These are phyloP conservation scores for Clonostachys rhizophaga DNA, from an alignment of 2,329 filamentous ascomycete species.

Conservation along the genomic window DNA sequence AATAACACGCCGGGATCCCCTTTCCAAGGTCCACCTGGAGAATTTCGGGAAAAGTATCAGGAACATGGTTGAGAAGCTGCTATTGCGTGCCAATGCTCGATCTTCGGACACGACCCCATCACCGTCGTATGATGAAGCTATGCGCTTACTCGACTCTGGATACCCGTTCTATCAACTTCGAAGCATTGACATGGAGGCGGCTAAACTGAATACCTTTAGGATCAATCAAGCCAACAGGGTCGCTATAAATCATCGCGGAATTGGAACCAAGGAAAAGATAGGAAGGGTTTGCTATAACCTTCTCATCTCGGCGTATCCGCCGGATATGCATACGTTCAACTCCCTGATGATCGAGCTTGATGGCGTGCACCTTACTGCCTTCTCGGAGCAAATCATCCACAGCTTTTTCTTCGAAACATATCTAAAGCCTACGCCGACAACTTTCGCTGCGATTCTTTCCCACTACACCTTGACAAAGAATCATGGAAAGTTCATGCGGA, in stretches of 20 bases:
- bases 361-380: slow-evolving; percentile 28
- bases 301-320: slow-evolving; percentile 54
- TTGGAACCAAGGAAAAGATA: slow-evolving; percentile 23
- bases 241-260: slow-evolving; percentile 13
- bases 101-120: slow-evolving; percentile 7
- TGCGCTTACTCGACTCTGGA: slow-evolving; percentile 8
- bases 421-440: slow-evolving; percentile 42
- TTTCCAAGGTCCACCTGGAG: slow-evolving; percentile 16
- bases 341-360: slow-evolving; percentile 64
- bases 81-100: slow-evolving; percentile 11
- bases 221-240: slow-evolving; percentile 22
- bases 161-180: slow-evolving; percentile 16
- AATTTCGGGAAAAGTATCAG: slow-evolving; percentile 14
- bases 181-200: slow-evolving; percentile 15
- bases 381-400: slow-evolving; percentile 49
- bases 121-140: slow-evolving; percentile 20
- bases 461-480: slow-evolving; percentile 27
- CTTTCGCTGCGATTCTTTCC: slow-evolving; percentile 41
- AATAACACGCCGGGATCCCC: slow-evolving; percentile 11
- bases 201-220: slow-evolving; percentile 12
- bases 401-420: slow-evolving; percentile 39
- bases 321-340: slow-evolving; percentile 68
- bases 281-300: slow-evolving; percentile 59
- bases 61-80: slow-evolving; percentile 18
- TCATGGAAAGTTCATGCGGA: slow-evolving; percentile 33